phyloP scores from a whole-genome alignment of 306 rosid species.

The Corylus americana region DNA sequence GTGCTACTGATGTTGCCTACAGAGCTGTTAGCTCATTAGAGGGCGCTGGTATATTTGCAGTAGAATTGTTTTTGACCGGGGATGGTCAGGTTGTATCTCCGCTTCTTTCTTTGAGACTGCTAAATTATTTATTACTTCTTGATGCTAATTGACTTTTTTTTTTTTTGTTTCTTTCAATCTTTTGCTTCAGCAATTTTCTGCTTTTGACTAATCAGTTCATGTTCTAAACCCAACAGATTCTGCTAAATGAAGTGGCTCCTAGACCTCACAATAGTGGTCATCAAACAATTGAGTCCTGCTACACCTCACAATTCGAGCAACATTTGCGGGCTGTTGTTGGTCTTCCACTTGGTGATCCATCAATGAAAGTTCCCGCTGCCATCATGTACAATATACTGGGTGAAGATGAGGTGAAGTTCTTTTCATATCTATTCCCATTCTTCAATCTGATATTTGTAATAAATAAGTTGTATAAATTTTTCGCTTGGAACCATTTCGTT shows the following conservation, averaged over 20 bases:
- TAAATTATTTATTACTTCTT: not conserved
- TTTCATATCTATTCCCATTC: not conserved
- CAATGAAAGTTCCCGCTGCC: constrained; percentile 85
- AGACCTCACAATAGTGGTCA: constrained; percentile 99
- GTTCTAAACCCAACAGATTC: constrained; percentile 51
- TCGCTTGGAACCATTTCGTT: not conserved
- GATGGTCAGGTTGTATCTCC: constrained; percentile 68
- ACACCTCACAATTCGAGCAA: constrained; percentile 88
- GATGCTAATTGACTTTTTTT: constrained; percentile 11
- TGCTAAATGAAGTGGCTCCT: constrained; percentile 93
- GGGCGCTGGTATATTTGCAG: constrained; percentile 98
- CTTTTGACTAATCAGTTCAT: constrained; percentile 12
- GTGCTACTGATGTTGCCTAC: constrained; percentile 74
- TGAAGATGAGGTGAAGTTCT: constrained; percentile 71
- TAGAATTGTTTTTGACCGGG: constrained; percentile 76
- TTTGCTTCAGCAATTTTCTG: not conserved
- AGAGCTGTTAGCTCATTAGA: constrained; percentile 83
- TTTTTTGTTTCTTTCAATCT: not conserved
- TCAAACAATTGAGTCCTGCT: constrained; percentile 88
- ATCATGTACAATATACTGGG: constrained; percentile 87
- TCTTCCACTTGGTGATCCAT: constrained; percentile 96
- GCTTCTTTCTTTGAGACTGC: constrained; percentile 20
- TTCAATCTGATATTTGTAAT: not conserved
- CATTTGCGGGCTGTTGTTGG: constrained; percentile 95
- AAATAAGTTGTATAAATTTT: not conserved